Percentiles rank a stretch among this genome's conserved stretches.
These are phyloP conservation scores for Phytophthora capsici DNA, from an alignment of 352 stramenopile species.

Conservation along the genomic window DNA sequence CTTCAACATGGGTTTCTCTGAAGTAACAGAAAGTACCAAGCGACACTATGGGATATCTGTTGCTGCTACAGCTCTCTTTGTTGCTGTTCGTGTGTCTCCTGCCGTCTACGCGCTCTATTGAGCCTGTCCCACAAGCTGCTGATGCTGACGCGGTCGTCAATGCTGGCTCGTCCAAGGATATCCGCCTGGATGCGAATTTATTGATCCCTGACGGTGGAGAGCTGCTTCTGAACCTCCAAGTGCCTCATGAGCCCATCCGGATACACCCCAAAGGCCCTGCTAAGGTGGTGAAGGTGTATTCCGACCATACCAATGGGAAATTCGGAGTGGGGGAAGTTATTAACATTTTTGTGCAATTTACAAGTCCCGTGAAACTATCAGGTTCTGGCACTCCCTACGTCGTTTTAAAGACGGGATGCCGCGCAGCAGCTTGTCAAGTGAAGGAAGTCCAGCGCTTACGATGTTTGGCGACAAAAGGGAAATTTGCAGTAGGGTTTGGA, in stretches of 20 bases:
- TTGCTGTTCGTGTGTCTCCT: background rate
- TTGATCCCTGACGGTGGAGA: conserved; percentile 76
- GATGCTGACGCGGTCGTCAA: conserved; percentile 63
- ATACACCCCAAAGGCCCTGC: conserved; percentile 59
- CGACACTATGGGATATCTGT: conserved; percentile 8
- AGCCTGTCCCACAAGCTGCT: conserved; percentile 55
- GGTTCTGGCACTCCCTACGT: conserved; percentile 49
- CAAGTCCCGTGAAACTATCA: conserved; percentile 65
- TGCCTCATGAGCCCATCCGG: conserved; percentile 59
- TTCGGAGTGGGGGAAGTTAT: conserved; percentile 71
- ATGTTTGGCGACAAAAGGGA: conserved; percentile 65
- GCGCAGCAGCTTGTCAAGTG: conserved; percentile 49
- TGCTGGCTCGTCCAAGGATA: conserved; percentile 46
- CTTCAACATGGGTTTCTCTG: too few relatives aligned
- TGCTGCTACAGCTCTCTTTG: conserved; percentile 14
- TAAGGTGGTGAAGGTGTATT: conserved; percentile 74
- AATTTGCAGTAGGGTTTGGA: conserved; percentile 69
- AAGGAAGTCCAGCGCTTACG: conserved; percentile 70
- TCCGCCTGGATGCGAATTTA: conserved; percentile 75
- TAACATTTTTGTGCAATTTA: conserved; percentile 75
- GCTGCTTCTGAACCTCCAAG: conserved; percentile 67
- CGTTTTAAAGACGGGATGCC: conserved; percentile 63
- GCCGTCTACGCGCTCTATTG: conserved; percentile 14
- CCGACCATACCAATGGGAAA: conserved; percentile 46
- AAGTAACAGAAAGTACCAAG: background rate